Percentiles rank a stretch among this genome's conserved stretches.
These are phyloP conservation scores for Erodium maritimum DNA, from an alignment of 345 rosid genomes.

Conservation along the genomic window DNA sequence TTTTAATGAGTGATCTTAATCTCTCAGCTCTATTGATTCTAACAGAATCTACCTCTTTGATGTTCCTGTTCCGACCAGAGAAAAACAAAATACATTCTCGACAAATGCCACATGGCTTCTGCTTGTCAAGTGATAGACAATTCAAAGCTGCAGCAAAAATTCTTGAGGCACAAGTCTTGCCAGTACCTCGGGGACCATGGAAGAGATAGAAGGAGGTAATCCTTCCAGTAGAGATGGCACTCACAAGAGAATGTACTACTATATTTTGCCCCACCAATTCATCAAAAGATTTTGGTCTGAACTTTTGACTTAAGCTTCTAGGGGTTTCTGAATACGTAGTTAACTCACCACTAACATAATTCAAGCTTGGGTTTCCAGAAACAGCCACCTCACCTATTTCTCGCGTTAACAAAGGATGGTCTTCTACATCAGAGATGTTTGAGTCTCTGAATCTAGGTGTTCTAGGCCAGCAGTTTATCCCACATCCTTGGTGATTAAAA, in stretches of 20 bases:
- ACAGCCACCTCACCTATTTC: conserved; percentile 19
- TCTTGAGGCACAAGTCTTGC: conserved; percentile 82
- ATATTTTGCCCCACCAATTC: conserved; percentile 86
- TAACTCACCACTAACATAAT: conserved; percentile 19
- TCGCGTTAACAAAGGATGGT: conserved; percentile 45
- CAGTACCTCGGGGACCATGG: conserved; percentile 90
- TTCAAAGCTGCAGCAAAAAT: conserved; percentile 88
- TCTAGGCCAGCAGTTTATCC: conserved; percentile 73
- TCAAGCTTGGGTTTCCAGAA: conserved; percentile 21
- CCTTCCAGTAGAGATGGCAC: conserved; percentile 65
- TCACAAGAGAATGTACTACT: conserved; percentile 59
- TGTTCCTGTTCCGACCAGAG: conserved; percentile 59
- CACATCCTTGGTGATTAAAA: conserved; percentile 43
- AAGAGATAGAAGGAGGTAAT: conserved; percentile 68
- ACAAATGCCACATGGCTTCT: conserved; percentile 82
- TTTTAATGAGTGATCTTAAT: conserved; percentile 54
- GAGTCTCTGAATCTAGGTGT: conserved; percentile 63
- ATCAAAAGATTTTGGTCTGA: conserved; percentile 57
- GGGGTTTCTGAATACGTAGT: conserved; percentile 31
- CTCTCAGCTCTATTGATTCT: conserved; percentile 48
- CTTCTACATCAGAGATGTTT: conserved; percentile 54
- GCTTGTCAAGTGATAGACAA: conserved; percentile 60
- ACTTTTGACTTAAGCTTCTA: conserved; percentile 67
- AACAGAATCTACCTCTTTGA: conserved; percentile 62
- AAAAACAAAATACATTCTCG: conserved; percentile 58